phyloP scores from a whole-genome alignment of 1,139 yeast species.

The Blastobotrys capitulatus region DNA sequence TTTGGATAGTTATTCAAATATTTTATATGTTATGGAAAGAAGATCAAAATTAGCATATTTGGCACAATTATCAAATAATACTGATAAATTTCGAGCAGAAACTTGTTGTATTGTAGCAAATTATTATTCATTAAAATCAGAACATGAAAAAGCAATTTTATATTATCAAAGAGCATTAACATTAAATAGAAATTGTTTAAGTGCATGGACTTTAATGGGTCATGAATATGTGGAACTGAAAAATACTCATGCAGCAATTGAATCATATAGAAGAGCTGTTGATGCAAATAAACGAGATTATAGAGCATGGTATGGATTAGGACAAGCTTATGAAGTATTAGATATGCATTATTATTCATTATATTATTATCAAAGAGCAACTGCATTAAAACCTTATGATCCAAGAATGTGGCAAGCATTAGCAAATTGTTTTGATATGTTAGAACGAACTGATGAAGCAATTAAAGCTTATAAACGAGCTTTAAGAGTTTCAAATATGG shows the following conservation, averaged over 20 bases:
- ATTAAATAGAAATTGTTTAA: conserved; percentile 69
- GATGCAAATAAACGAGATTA: conserved; percentile 86
- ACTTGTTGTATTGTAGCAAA: conserved; percentile 94
- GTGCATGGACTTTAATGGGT: conserved; percentile 99
- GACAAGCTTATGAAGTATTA: conserved; percentile 95
- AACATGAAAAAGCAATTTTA: conserved; percentile 91
- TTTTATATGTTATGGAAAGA: conserved; percentile 90
- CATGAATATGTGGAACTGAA: conserved; percentile 96
- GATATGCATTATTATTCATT: conserved; percentile 93
- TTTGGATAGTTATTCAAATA: conserved; percentile 86
- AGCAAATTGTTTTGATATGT: conserved; percentile 82
- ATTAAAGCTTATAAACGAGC: conserved; percentile 51
- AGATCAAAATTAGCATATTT: conserved; percentile 75
- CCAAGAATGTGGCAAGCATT: conserved; percentile 96
- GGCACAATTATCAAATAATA: conserved; percentile 77
- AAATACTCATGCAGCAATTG: conserved; percentile 96
- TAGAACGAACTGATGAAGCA: conserved; percentile 62
- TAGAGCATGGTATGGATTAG: conserved; percentile 97
- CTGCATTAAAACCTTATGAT: conserved; percentile 82
- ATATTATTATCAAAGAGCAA: conserved; percentile 88
- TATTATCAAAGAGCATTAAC: conserved; percentile 87
- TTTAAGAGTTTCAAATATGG: conserved; percentile 42
- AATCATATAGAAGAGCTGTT: conserved; percentile 88
- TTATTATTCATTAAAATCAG: conserved; percentile 85
- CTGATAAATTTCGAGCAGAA: conserved; percentile 88